Percentiles rank a stretch among this genome's conserved stretches.
phyloP scores from a whole-genome alignment of 257 asterid species.

The Solanum dulcamara region DNA sequence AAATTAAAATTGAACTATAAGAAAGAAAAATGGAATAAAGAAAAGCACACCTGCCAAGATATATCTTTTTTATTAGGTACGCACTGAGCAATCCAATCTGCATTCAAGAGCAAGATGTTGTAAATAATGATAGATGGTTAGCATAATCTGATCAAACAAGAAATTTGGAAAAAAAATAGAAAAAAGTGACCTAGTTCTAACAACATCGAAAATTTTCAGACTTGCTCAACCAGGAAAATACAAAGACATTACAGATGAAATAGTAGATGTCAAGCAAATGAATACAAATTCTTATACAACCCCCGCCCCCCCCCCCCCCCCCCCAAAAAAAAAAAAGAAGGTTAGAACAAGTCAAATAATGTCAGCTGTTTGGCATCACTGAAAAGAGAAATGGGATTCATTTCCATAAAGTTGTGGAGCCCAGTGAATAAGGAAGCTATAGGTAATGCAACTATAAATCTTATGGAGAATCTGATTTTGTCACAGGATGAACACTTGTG shows the following conservation, averaged over 20 bases:
- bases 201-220: neutral
- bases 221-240: neutral
- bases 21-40: neutral
- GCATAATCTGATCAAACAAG: neutral
- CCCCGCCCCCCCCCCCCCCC: too few relatives aligned
- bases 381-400: neutral
- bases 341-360: neutral
- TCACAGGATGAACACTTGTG: neutral
- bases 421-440: neutral
- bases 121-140: neutral
- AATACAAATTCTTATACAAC: neutral
- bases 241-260: neutral
- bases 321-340: neutral
- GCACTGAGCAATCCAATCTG: constrained; percentile 76
- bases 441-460: neutral
- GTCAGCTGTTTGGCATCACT: neutral
- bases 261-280: neutral
- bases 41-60: constrained; percentile 37
- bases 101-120: neutral
- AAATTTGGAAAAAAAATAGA: neutral
- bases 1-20: neutral
- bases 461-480: neutral
- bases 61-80: constrained; percentile 37
- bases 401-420: neutral
- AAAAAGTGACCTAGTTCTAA: neutral